Percentiles rank a stretch among this genome's conserved stretches.
Conservation (phyloP, 1,284 basidiomycete species). For the Fomes fomentarius region DNA sequence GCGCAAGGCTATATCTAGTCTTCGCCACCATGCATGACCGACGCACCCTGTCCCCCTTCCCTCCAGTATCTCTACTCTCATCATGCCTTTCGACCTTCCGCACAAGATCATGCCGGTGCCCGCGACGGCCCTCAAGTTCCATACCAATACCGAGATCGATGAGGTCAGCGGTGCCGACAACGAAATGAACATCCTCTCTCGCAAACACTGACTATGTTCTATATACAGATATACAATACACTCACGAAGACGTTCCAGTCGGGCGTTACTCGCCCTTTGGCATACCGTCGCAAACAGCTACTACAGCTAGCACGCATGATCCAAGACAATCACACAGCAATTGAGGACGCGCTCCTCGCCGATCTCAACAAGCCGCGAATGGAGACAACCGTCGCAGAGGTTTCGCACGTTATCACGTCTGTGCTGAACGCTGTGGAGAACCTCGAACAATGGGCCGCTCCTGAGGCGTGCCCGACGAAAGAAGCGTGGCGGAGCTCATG, state of each 20-base stretch:
- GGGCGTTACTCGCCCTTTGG: constrained; percentile 52
- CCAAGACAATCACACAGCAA: constrained; percentile 56
- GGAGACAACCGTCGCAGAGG: constrained; percentile 43
- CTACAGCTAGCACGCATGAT: constrained; percentile 64
- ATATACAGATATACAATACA: constrained; percentile 44
- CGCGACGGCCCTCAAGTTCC: constrained; percentile 5
- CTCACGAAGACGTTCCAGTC: constrained; percentile 53
- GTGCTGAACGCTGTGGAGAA: constrained; percentile 50
- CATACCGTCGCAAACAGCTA: constrained; percentile 64
- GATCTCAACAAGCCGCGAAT: constrained; percentile 60
- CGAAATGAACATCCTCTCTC: background rate
- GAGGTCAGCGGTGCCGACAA: background rate
- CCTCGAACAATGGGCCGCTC: constrained; percentile 56
- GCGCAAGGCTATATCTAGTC: background rate
- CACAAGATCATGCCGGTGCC: constrained; percentile 1
- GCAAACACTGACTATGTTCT: background rate
- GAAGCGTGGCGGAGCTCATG: constrained; percentile 40
- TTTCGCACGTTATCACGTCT: constrained; percentile 44
- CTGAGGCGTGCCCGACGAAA: constrained; percentile 43
- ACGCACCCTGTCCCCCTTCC: background rate
- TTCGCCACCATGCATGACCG: background rate
- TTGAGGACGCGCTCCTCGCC: constrained; percentile 49
- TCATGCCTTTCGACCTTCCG: constrained; percentile 1
- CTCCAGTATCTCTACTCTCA: background rate
- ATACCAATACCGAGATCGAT: constrained; percentile 10